Base-by-base conservation (phyloP, 108 stramenopile species). In the Skeletonema menzelii region DNA sequence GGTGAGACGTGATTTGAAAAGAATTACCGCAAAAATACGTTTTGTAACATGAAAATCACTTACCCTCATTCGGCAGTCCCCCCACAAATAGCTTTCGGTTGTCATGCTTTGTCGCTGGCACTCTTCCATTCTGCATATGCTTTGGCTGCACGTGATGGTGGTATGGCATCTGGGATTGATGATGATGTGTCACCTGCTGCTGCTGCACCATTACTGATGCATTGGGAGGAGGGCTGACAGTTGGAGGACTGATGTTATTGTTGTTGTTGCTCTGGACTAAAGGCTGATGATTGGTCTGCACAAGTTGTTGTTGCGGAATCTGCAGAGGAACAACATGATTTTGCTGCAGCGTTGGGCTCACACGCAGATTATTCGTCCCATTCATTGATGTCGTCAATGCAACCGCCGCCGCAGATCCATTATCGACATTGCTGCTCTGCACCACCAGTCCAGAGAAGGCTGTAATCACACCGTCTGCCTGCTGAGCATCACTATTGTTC, bases 21-120 rank as follows among this genome's bases (percentile, higher is more conserved):
- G 11, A 37, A 10, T 10, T 37, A 12, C 12, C 11, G 0, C 35
- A 37, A 37, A 10, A 37, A 11, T 37, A 37, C 11, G 2, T 12
- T 37, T n/a, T n/a, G n/a, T n/a, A n/a, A n/a, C n/a, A n/a, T 12
- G 11, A 37, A 7, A 1, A 8, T 34, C 22, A 71, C 84, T 80
- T 59, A 87, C 86, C 84, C 66, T 86, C 70, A 56, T 69, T 73
- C 4, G 80, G 76, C 37, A 90, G 79, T n/a, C 89, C 90, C 31
- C 90, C 90, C 20, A 91, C 90, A 80, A 91, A 91, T n/a, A 91
- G 73, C 67, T 91, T 91, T 55, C 90, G 68, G 8, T 57, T 56
- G 67, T 91, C 90, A 38, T 85, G 87, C 55, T 63, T 74, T 15
- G 72, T 84, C 22, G 85, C 85, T 24, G 87, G 87, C 31, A 86